Evolutionary conservation across 495 filamentous ascomycete species (phyloP).

Genomic region (Penicillium diatomitis): DNA sequence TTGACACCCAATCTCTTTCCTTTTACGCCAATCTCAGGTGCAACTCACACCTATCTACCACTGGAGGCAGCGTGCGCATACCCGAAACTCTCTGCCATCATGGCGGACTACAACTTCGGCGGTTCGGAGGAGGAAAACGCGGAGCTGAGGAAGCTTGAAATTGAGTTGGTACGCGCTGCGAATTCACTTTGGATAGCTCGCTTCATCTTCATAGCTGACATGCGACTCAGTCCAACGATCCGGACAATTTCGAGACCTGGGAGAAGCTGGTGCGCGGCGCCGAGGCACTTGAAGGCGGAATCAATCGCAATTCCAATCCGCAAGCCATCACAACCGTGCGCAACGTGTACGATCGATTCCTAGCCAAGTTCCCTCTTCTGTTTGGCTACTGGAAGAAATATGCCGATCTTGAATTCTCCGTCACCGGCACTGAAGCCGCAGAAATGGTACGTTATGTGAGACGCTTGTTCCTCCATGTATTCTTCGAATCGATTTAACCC

Average conservation of each 20-base stretch:
- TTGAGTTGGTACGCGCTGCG: conserved; percentile 54
- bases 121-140: conserved; percentile 78
- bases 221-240: conserved; percentile 48
- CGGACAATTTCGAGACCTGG: conserved; percentile 92
- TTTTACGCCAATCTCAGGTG: no score
- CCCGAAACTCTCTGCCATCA: conserved; percentile 13
- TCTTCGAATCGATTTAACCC: no score
- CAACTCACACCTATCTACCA: background rate
- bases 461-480: background rate
- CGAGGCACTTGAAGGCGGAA: conserved; percentile 79
- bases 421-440: conserved; percentile 92
- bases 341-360: conserved; percentile 81
- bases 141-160: conserved; percentile 70
- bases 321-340: conserved; percentile 81
- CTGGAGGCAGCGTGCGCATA: background rate
- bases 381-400: conserved; percentile 99
- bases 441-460: conserved; percentile 63
- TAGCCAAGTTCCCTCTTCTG: conserved; percentile 89
- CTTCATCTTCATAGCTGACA: background rate
- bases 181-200: background rate
- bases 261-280: conserved; percentile 80
- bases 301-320: conserved; percentile 93
- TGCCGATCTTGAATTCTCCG: conserved; percentile 93
- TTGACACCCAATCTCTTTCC: conserved; percentile 6
- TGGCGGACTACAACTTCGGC: conserved; percentile 59